Evolutionary conservation across 2,329 filamentous ascomycete species (phyloP), one percentile per base, ranked within the genome.

Genomic region (Aspergillus phoenicis): DNA sequence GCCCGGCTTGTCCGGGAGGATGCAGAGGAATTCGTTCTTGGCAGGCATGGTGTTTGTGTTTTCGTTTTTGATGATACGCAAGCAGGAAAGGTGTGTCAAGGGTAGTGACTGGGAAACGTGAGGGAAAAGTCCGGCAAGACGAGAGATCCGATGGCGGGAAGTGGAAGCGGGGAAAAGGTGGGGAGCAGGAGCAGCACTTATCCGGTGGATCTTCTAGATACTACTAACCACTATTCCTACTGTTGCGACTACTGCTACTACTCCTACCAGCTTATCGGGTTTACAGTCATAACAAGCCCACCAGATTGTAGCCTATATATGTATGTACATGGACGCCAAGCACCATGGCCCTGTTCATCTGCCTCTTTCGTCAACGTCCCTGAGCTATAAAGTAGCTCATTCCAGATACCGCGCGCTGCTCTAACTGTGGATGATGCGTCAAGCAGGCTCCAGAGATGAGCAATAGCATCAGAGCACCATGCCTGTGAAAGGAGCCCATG

Each of bases 1-100:
- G 43, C 84, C 86, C 1, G 87, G 83, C 74, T 87, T 85, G 75
- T 91, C 89, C 11, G 87, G 89, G 39, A 91, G 72, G 60, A 91
- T 81, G 68, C 89, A 87, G 39, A 92, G 83, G 81, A 87, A 92
- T 75, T 91, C 87, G 62, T 79, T 83, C 71, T 83, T 84, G 51
- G 73, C n/a, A 28, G 59, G 47, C 52, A 62, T 61, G 13, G 20
- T 45, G 11, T n/a, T 17, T 47, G 59, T 59, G 13, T 30, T 41
- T 13, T 13, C 8, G 17, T 20, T 17, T 58, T 45, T 43, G 4
- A 22, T 43, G 28, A 54, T 54, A 38, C 39, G 26, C 26, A 33
- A 28, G 24, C 45, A 58, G 30, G 41, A 41, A 38, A 30, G 30
- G 20, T 20, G 28, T 36, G 33, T 5, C 5, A 13, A 15, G 33